These are phyloP conservation scores for Xylariaceae sp. DNA, from an alignment of 2,329 filamentous ascomycete genomes.

Conservation along the genomic window DNA sequence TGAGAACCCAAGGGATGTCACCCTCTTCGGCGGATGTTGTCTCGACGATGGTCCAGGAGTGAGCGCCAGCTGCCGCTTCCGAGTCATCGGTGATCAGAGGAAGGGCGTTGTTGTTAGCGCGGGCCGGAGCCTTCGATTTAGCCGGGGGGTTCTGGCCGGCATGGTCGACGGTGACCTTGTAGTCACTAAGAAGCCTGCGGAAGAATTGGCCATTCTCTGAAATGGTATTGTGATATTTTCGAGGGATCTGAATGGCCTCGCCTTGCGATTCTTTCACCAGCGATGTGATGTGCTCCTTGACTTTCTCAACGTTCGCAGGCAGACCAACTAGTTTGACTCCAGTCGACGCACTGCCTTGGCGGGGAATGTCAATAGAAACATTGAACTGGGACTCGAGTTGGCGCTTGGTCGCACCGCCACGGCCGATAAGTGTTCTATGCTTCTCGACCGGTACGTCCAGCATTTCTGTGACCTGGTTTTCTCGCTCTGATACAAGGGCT, in stretches of 20 bases:
- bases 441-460: slow-evolving; percentile 84
- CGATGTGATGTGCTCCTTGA: slow-evolving; percentile 75
- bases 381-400: slow-evolving; percentile 80
- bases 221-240: slow-evolving; percentile 74
- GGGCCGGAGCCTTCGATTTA: slow-evolving; percentile 53
- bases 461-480: slow-evolving; percentile 71
- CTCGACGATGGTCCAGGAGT: slow-evolving; percentile 81
- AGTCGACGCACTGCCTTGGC: slow-evolving; percentile 77
- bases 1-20: slow-evolving; percentile 84
- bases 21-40: slow-evolving; percentile 54
- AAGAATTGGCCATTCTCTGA: slow-evolving; percentile 91
- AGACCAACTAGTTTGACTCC: slow-evolving; percentile 81
- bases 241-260: slow-evolving; percentile 79
- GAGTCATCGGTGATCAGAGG: slow-evolving; percentile 92
- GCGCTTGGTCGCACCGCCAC: slow-evolving; percentile 80
- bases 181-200: slow-evolving; percentile 78
- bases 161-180: slow-evolving; percentile 88
- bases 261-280: slow-evolving; percentile 82
- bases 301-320: slow-evolving; percentile 71
- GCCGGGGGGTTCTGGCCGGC: slow-evolving; percentile 70
- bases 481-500: slow-evolving; percentile 73
- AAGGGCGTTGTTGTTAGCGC: slow-evolving; percentile 57
- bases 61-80: slow-evolving; percentile 55
- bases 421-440: slow-evolving; percentile 85
- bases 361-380: slow-evolving; percentile 83